These are phyloP conservation scores for Saccharum spontaneum DNA, from an alignment of 176 grass and related monocot genomes.

Conservation along the genomic window DNA sequence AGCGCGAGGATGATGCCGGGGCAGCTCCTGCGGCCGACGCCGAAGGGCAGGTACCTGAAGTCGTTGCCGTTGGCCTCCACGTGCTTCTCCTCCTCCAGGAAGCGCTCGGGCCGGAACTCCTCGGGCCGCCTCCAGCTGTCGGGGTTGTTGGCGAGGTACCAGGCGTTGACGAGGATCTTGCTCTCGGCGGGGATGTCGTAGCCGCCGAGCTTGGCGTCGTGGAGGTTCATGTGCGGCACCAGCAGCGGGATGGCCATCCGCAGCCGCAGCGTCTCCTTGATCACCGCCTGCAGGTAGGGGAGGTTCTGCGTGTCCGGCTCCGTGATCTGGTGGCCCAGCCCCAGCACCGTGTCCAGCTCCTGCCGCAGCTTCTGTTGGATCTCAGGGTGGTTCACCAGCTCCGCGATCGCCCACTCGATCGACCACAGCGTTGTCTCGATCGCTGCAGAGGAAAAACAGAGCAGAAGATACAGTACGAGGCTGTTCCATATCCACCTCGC, in stretches of 20 bases:
- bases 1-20: constrained; percentile 80
- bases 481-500: no score
- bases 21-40: constrained; percentile 74
- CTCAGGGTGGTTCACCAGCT: constrained; percentile 93
- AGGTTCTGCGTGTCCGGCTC: constrained; percentile 71
- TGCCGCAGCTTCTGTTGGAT: constrained; percentile 65
- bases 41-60: constrained; percentile 75
- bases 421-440: constrained; percentile 99
- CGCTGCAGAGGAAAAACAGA: constrained; percentile 52
- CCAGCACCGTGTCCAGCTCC: constrained; percentile 64
- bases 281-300: constrained; percentile 75
- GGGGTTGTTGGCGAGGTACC: constrained; percentile 79
- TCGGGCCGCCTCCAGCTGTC: constrained; percentile 56
- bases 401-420: constrained; percentile 94
- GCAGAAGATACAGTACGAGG: not conserved
- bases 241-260: constrained; percentile 82
- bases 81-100: constrained; percentile 74
- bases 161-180: constrained; percentile 84
- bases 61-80: constrained; percentile 81
- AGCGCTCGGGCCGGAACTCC: constrained; percentile 73
- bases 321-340: constrained; percentile 46
- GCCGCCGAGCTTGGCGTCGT: constrained; percentile 76
- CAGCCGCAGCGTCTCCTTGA: constrained; percentile 82
- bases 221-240: constrained; percentile 85
- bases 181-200: constrained; percentile 76